Base-by-base conservation (phyloP, 2,329 filamentous ascomycete species). In the Geosmithia putterillii region DNA sequence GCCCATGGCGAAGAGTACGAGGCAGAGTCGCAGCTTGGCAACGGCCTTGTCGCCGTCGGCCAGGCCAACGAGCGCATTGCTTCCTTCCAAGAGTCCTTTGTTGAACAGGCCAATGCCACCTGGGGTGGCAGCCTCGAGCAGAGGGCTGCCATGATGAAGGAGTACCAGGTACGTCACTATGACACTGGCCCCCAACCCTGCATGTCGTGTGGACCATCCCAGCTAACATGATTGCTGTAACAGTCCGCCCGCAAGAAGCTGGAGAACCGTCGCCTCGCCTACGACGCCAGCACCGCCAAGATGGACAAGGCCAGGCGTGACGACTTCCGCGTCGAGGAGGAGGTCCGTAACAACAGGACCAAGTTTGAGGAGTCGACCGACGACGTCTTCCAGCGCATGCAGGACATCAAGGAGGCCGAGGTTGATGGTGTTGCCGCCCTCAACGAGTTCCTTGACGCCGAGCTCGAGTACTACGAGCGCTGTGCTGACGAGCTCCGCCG, bases 281-380 rank as follows among this genome's bases (percentile, higher is more conserved):
- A 94, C 61, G 90, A 96, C 59, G 83, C 90, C 28, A 89, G 85
- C 48, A 79, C 87, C 40, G 78, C 79, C 49, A 95, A 95, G 69
- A 81, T 95, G 77, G 82, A 94, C 56, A 95, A 95, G 63, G 81
- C 83, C 20, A 94, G 94, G 68, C 87, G 83, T 55, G 90, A 96
- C 56, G 90, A 96, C 59, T 94, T 92, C 66, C 76, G 87, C 48
- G 74, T 92, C 44, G 92, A 96, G 61, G 90, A 96, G 58, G 90
- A 96, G 62, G 75, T 95, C 43, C 83, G 90, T 44, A 76, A 80
- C 22, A 86, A 92, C 60, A 94, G 94, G 61, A 85, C 86, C 54
- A 96, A 96, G 65, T 96, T 95, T 57, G 92, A 96, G 58, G 92
- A 96, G 66, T 83, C 86, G 15, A 92, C 77, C 57, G 90, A 96